Evolutionary conservation across 2,329 filamentous ascomycete species (phyloP), one percentile per base, ranked within the genome.

Genomic region (Colletotrichum nymphaeae): DNA sequence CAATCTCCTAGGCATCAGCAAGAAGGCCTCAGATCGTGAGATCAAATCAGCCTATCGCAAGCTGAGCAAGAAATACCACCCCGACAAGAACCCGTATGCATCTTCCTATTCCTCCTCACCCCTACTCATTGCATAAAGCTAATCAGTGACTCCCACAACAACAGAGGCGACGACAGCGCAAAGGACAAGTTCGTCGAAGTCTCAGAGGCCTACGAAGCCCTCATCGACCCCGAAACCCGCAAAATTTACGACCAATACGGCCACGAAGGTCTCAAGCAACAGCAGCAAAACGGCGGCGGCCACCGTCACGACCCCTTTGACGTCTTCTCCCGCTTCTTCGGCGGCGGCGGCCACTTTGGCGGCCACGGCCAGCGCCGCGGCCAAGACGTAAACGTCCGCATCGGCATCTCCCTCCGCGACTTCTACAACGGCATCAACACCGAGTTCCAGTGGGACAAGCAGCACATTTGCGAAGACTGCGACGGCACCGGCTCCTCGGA

Each of bases 281-380:
- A 94, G 79, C 91, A 93, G 78, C 90, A 91, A 56, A 91, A 90
- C 56, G 88, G 89, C 46, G 90, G 90, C 63, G 88, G 89, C 11
- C 84, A 84, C 37, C 87, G 90, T 72, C 93, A 96, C 81, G 95
- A 99, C 80, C 95, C 97, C 24, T 98, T 98, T 81, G 97, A 99
- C 83, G 87, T 99, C 55, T 99, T 99, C 88, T 95, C 92, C 67
- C 93, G 95, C 77, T 98, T 99, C 90, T 99, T 99, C 81, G 97
- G 97, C 75, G 96, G 96, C 26, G 93, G 90, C 57, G 95, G 95
- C 11, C 94, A 97, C 83, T 97, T 94, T 76, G 93, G 93, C 86
- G 80, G 93, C 78, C 91, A 92, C 62, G 93, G 92, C 46, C 93
- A 97, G 81, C 92, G 95, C 35, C 90, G 92, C 37, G 97, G 97